These are phyloP conservation scores for Cutaneotrichosporon spelunceum DNA, from an alignment of 1,284 basidiomycete species.

Conservation along the genomic window DNA sequence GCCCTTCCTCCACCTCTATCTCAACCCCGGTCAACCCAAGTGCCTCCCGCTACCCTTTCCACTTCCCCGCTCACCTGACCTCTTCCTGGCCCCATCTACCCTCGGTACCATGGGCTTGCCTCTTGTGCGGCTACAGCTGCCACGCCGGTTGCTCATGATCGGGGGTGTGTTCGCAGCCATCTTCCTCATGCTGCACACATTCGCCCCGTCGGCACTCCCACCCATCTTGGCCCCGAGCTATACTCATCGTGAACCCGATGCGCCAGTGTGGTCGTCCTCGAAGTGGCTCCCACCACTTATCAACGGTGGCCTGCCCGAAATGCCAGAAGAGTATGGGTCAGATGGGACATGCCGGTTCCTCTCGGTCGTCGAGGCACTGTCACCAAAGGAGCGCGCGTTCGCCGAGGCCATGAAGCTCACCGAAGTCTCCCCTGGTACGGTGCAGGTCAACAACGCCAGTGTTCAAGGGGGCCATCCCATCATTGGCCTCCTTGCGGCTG, in stretches of 20 bases:
- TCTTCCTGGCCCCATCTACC: background rate
- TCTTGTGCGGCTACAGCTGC: background rate
- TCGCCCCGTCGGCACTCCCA: slow-evolving; percentile 39
- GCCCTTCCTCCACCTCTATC: background rate
- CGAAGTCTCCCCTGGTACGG: slow-evolving; percentile 41
- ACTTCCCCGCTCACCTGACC: background rate
- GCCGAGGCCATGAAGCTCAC: slow-evolving; percentile 38
- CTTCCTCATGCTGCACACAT: slow-evolving; percentile 43
- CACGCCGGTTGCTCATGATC: slow-evolving; percentile 21
- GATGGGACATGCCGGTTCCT: slow-evolving; percentile 49
- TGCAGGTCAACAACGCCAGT: slow-evolving; percentile 22
- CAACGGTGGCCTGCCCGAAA: slow-evolving; percentile 29
- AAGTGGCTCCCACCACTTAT: slow-evolving; percentile 48
- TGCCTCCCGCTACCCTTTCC: background rate
- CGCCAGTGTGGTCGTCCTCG: slow-evolving; percentile 36
- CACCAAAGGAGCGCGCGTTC: slow-evolving; percentile 36
- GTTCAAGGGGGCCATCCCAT: slow-evolving; percentile 48
- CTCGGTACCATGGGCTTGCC: background rate
- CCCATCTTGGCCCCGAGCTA: slow-evolving; percentile 35
- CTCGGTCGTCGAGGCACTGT: slow-evolving; percentile 48
- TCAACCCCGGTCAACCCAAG: background rate
- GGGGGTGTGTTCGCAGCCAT: slow-evolving; percentile 30
- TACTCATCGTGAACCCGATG: slow-evolving; percentile 40
- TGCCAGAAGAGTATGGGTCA: slow-evolving; percentile 47
- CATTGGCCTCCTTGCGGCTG: slow-evolving; percentile 51